Evolutionary conservation across 305 asterid species (phyloP).

Genomic region (Fraxinus nigra): DNA sequence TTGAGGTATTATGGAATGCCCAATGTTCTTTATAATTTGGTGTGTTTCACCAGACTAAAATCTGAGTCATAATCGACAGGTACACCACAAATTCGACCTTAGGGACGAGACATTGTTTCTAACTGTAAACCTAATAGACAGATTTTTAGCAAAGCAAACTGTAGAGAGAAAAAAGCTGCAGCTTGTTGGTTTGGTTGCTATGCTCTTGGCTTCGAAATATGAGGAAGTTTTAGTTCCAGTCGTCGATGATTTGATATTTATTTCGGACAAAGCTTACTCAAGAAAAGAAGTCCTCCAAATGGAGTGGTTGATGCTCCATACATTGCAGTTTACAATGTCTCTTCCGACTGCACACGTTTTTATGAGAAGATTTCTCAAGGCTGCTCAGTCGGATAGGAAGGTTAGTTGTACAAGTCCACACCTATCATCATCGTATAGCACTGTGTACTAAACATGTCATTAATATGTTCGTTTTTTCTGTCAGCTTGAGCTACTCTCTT

Average conservation of each 20-base stretch:
- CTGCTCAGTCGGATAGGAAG: conserved; percentile 85
- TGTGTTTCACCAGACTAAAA: not conserved
- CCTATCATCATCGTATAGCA: not conserved
- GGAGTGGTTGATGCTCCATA: conserved; percentile 85
- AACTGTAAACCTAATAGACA: conserved; percentile 76
- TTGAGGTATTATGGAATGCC: conserved; percentile 38
- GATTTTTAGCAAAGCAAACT: conserved; percentile 75
- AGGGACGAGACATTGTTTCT: conserved; percentile 79
- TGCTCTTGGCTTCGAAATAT: conserved; percentile 90
- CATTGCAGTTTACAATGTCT: conserved; percentile 80
- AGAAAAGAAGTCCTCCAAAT: conserved; percentile 75
- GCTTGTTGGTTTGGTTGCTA: conserved; percentile 85
- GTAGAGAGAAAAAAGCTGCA: conserved; percentile 78
- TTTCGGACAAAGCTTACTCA: conserved; percentile 85
- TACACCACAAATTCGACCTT: conserved; percentile 89
- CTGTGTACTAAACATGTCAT: not conserved
- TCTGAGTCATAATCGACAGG: conserved; percentile 59
- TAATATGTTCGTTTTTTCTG: not conserved
- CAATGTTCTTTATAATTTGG: not conserved
- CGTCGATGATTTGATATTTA: conserved; percentile 76
- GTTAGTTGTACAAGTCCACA: conserved; percentile 20
- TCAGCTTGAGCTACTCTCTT: conserved; percentile 69
- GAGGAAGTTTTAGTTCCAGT: conserved; percentile 88
- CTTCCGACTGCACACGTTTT: conserved; percentile 87
- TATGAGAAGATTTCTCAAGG: conserved; percentile 82